A percentile compares a stretch with the other conserved stretches of the same genome.
phyloP scores from a whole-genome alignment of 2,329 filamentous ascomycete genomes.

The Clonostachys rhizophaga region DNA sequence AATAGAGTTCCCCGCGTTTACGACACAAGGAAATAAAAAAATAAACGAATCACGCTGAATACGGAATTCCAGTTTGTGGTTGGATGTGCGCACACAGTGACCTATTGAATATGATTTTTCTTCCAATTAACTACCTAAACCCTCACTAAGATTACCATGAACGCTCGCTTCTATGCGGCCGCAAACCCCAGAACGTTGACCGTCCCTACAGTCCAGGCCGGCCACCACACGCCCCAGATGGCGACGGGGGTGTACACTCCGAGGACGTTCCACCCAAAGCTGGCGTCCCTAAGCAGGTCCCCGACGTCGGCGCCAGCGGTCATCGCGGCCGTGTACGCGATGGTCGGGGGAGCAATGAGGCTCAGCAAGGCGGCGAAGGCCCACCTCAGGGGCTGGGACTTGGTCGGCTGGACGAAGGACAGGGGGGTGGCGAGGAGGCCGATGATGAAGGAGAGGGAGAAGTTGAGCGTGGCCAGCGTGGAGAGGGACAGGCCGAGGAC shows the following conservation, averaged over 20 bases:
- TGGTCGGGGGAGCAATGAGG: slow-evolving; percentile 56
- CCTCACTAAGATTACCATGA: too few species aligned
- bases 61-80: too few species aligned
- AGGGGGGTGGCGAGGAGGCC: slow-evolving; percentile 76
- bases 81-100: too few species aligned
- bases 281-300: slow-evolving; percentile 64
- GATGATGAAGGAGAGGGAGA: slow-evolving; percentile 81
- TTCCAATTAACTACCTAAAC: too few species aligned
- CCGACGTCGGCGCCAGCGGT: slow-evolving; percentile 36
- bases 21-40: too few species aligned
- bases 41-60: too few species aligned
- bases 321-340: slow-evolving; percentile 42
- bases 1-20: too few species aligned
- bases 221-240: slow-evolving; percentile 96
- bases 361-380: slow-evolving; percentile 48
- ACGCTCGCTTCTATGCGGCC: too few species aligned
- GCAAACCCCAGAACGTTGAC: slow-evolving; percentile 43
- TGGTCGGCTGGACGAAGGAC: slow-evolving; percentile 61
- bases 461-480: slow-evolving; percentile 91
- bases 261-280: slow-evolving; percentile 85
- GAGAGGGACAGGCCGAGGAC: slow-evolving; percentile 88
- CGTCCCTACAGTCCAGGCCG: slow-evolving; percentile 72
- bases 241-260: slow-evolving; percentile 85
- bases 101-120: too few species aligned
- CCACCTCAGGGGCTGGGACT: slow-evolving; percentile 28